phyloP scores from a whole-genome alignment of 176 grass and related monocot genomes.

The Hordeum vulgare region MorexV3_pseudomolecules_assembly NC_058520.1:552739890-552740389 shows the following conservation, averaged over 20 bases:
- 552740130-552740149: neutral
- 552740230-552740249: neutral
- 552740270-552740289: constrained; percentile 78
- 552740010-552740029: neutral
- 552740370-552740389: constrained; percentile 41
- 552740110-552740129: constrained; percentile 7
- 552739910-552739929: neutral
- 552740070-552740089: neutral
- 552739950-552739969: neutral
- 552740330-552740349: constrained; percentile 52
- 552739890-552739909: neutral
- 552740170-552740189: neutral
- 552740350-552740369: constrained; percentile 49
- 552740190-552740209: neutral
- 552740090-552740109: neutral
- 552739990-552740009: neutral
- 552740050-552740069: neutral
- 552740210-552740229: neutral
- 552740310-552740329: constrained; percentile 54
- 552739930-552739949: neutral
- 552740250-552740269: constrained; percentile 19
- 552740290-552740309: constrained; percentile 70
- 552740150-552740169: constrained; percentile 15
- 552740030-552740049: constrained; percentile 17
- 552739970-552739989: neutral